These are phyloP conservation scores for Elongisporangium undulatum DNA, from an alignment of 352 stramenopile genomes.

Conservation along the genomic window DNA sequence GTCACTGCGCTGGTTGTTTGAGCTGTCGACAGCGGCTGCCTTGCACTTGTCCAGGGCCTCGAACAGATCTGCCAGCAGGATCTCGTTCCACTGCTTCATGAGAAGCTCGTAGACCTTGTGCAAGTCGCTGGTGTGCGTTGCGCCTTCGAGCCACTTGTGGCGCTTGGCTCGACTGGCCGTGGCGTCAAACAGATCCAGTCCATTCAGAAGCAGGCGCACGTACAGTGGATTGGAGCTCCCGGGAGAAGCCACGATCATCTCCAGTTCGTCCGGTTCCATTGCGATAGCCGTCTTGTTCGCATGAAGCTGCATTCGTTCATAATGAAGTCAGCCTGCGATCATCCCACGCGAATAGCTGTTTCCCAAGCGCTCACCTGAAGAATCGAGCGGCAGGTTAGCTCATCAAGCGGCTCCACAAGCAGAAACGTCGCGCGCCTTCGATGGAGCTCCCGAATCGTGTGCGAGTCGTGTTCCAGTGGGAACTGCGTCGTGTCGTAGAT, in stretches of 20 bases:
- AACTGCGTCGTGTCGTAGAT: conserved; percentile 58
- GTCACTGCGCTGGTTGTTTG: background rate
- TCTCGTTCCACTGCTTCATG: conserved; percentile 73
- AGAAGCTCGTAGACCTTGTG: conserved; percentile 56
- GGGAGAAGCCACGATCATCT: conserved; percentile 31
- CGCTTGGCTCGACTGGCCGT: conserved; percentile 15
- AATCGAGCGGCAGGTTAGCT: conserved; percentile 54
- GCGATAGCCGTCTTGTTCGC: conserved; percentile 15
- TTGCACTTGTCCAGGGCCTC: conserved; percentile 28
- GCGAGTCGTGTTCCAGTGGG: conserved; percentile 40
- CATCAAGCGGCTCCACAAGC: conserved; percentile 64
- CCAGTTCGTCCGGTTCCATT: conserved; percentile 32
- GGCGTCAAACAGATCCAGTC: conserved; percentile 45
- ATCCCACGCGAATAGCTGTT: background rate
- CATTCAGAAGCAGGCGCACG: conserved; percentile 55
- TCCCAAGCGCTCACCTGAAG: conserved; percentile 26
- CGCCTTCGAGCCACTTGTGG: conserved; percentile 39
- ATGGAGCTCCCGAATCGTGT: conserved; percentile 69
- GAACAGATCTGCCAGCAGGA: conserved; percentile 55
- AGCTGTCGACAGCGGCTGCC: background rate
- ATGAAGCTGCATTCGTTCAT: conserved; percentile 22
- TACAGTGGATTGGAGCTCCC: conserved; percentile 72
- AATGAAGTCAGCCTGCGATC: background rate
- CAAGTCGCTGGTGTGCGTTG: conserved; percentile 31
- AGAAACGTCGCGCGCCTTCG: conserved; percentile 57